Conservation (phyloP, 2,329 filamentous ascomycete species). For the Tolypocladium endophyticum region DNA sequence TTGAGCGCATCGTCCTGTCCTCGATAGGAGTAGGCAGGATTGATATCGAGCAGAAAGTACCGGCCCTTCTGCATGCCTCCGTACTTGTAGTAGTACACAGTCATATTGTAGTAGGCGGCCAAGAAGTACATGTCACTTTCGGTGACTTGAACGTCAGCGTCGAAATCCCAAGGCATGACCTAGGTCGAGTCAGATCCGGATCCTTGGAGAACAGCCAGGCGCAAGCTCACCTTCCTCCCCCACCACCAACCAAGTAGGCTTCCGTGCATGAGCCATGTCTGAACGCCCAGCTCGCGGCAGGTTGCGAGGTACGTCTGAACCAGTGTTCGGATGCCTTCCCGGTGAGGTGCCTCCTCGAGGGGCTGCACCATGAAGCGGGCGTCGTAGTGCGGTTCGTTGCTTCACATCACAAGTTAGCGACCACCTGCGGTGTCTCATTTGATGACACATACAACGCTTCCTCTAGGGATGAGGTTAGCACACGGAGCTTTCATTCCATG, state of each 20-base stretch:
- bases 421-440: too few species aligned
- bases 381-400: constrained; percentile 18
- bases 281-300: constrained; percentile 52
- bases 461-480: background rate
- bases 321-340: constrained; percentile 52
- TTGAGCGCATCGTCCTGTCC: constrained; percentile 28
- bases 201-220: background rate
- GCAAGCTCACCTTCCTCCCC: constrained; percentile 41
- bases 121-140: constrained; percentile 55
- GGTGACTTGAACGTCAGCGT: constrained; percentile 65
- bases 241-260: constrained; percentile 84
- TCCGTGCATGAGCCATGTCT: constrained; percentile 80
- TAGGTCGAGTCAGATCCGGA: constrained; percentile 15
- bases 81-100: constrained; percentile 32
- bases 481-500: background rate
- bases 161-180: constrained; percentile 69
- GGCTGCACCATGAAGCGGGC: constrained; percentile 25
- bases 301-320: constrained; percentile 63
- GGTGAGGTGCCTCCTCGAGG: constrained; percentile 45
- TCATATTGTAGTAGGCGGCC: constrained; percentile 56
- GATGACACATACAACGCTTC: background rate
- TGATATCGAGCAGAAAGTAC: constrained; percentile 38
- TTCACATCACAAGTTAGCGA: background rate
- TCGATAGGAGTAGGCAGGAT: constrained; percentile 29
- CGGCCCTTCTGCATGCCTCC: constrained; percentile 25